Evolutionary conservation across 202 grass and related monocot species (phyloP).

Genomic region (Panicum hallii): DNA sequence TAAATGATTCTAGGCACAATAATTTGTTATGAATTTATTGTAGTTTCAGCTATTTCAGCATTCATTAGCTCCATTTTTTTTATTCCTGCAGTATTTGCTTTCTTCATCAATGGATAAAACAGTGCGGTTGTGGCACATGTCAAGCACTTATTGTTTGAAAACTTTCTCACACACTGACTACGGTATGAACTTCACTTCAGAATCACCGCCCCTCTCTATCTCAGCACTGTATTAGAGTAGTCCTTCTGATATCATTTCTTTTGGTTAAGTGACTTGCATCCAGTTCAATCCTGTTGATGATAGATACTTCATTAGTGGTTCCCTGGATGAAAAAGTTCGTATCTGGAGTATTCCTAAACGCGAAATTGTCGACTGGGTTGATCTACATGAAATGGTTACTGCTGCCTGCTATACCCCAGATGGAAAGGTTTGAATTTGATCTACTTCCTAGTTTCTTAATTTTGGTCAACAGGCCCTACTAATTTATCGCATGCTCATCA

Average conservation of each 20-base stretch:
- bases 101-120: conserved; percentile 99
- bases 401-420: conserved; percentile 94
- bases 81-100: conserved; percentile 80
- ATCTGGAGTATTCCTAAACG: conserved; percentile 97
- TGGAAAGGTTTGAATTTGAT: conserved; percentile 73
- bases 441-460: conserved; percentile 30
- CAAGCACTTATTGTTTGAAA: conserved; percentile 93
- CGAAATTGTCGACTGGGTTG: conserved; percentile 94
- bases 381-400: conserved; percentile 99
- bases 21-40: conserved; percentile 30
- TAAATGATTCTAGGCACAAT: neutral
- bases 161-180: conserved; percentile 90
- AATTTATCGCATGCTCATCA: conserved; percentile 29
- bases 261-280: conserved; percentile 95
- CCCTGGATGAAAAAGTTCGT: conserved; percentile 91
- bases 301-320: conserved; percentile 99
- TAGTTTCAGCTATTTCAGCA: conserved; percentile 30
- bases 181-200: conserved; percentile 58
- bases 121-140: conserved; percentile 97
- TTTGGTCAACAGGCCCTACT: conserved; percentile 22
- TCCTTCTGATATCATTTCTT: conserved; percentile 45
- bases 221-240: neutral
- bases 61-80: conserved; percentile 40
- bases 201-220: neutral
- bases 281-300: conserved; percentile 99